A percentile compares a stretch with the other conserved stretches of the same genome.
Conservation (phyloP, 2,329 filamentous ascomycete species). For the Phyllosticta capitalensis region DNA sequence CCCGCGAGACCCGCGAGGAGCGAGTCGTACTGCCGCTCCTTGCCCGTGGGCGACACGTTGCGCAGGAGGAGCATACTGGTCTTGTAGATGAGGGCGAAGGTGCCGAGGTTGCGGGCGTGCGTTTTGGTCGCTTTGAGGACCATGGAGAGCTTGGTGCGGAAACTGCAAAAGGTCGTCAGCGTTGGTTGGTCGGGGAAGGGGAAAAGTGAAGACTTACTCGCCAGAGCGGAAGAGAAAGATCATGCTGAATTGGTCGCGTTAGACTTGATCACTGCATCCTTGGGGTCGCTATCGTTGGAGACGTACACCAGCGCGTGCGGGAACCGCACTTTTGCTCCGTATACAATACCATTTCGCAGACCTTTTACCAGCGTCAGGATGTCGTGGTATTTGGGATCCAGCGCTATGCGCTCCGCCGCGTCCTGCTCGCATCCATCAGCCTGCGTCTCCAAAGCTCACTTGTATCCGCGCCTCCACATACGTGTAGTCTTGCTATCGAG, state of each 20-base stretch:
- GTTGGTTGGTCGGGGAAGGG: background rate
- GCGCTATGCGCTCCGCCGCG: slow-evolving; percentile 55
- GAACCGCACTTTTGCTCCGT: slow-evolving; percentile 95
- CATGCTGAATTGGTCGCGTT: slow-evolving; percentile 52
- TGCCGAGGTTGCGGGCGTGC: slow-evolving; percentile 84
- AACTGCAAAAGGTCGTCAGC: slow-evolving; percentile 23
- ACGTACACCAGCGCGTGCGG: slow-evolving; percentile 83
- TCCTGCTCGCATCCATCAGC: slow-evolving; percentile 3
- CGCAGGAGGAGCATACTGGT: slow-evolving; percentile 65
- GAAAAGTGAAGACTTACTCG: slow-evolving; percentile 47
- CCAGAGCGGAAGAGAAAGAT: slow-evolving; percentile 92
- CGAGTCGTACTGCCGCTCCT: slow-evolving; percentile 65
- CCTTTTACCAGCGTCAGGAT: slow-evolving; percentile 79
- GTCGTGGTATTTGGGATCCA: slow-evolving; percentile 79
- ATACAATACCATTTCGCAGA: slow-evolving; percentile 92
- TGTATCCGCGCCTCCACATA: background rate
- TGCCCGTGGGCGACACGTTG: slow-evolving; percentile 39
- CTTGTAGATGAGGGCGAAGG: slow-evolving; percentile 90
- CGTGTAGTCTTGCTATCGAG: background rate
- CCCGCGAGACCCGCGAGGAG: slow-evolving; percentile 82
- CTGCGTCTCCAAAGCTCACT: background rate
- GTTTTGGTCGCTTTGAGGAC: slow-evolving; percentile 80
- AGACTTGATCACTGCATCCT: background rate
- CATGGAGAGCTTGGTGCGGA: slow-evolving; percentile 67
- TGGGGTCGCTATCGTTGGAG: background rate